phyloP scores from a whole-genome alignment of 2,329 filamentous ascomycete species.

The Arachnomyces sp. region DNA sequence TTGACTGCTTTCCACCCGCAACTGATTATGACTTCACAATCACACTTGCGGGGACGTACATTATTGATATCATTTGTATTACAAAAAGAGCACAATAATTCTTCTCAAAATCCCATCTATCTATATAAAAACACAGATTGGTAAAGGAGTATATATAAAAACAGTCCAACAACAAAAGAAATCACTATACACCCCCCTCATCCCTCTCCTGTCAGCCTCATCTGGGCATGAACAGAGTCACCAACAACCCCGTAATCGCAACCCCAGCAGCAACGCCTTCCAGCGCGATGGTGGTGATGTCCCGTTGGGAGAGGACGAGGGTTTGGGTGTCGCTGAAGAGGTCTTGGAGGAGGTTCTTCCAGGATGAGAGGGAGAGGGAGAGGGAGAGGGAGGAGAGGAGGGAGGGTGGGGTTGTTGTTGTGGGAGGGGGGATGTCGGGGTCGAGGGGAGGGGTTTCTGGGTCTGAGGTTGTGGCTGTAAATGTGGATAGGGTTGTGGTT shows the following conservation, averaged over 20 bases:
- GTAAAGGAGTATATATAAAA: no score
- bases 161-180: no score
- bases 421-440: constrained; percentile 1
- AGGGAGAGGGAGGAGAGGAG: constrained; percentile 16
- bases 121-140: no score
- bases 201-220: no score
- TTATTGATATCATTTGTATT: no score
- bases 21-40: no score
- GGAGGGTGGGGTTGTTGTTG: constrained; percentile 15
- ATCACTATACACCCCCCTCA: no score
- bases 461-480: constrained; percentile 1
- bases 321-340: constrained; percentile 55
- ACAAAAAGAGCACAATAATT: no score
- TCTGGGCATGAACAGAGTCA: constrained; percentile 44
- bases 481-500: constrained; percentile 1
- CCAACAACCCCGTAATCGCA: constrained; percentile 44
- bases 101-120: no score
- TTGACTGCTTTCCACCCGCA: no score
- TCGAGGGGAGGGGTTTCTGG: neutral
- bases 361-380: constrained; percentile 31
- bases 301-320: constrained; percentile 57
- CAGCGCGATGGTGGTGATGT: constrained; percentile 60
- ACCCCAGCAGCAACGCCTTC: constrained; percentile 62
- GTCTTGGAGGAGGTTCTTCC: constrained; percentile 47
- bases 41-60: no score